Conservation (phyloP, 2,329 filamentous ascomycete genomes). For the Pseudocercospora cruenta region DNA sequence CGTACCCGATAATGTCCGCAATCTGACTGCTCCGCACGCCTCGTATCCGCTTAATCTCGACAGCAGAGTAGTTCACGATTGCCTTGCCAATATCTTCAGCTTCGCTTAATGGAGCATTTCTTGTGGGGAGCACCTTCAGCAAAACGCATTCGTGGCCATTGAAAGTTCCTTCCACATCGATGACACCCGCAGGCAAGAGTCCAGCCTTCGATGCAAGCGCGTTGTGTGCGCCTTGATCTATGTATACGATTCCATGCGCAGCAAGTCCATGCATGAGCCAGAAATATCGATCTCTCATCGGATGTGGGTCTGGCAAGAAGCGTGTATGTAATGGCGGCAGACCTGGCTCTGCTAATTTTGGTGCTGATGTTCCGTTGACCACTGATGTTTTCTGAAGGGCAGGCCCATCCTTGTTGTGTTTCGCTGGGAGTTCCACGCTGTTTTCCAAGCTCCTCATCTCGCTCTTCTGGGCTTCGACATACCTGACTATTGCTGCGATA, state of each 20-base stretch:
- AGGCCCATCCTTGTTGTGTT: conserved; percentile 14
- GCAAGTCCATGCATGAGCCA: conserved; percentile 93
- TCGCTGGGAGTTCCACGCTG: conserved; percentile 30
- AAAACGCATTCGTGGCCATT: conserved; percentile 90
- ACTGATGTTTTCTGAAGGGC: conserved; percentile 31
- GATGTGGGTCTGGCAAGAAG: conserved; percentile 81
- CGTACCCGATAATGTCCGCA: conserved; percentile 78
- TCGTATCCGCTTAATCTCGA: conserved; percentile 81
- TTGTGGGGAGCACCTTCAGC: conserved; percentile 73
- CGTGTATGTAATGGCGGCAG: conserved; percentile 76
- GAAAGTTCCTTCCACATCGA: conserved; percentile 86
- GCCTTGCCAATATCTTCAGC: conserved; percentile 78
- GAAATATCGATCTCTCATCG: conserved; percentile 92
- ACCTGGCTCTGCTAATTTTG: conserved; percentile 37
- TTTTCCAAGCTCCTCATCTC: conserved; percentile 33
- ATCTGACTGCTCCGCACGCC: conserved; percentile 85
- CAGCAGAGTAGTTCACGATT: conserved; percentile 88
- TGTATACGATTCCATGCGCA: conserved; percentile 88
- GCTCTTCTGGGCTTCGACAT: conserved; percentile 68
- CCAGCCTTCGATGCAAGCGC: conserved; percentile 83
- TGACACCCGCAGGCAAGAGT: conserved; percentile 84
- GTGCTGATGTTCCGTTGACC: conserved; percentile 34
- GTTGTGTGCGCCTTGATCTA: conserved; percentile 83
- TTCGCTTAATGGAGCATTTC: conserved; percentile 46
- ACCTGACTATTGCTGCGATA: conserved; percentile 80